phyloP scores from a whole-genome alignment of 495 filamentous ascomycete genomes.

The Hypoxylon cercidicola region DNA sequence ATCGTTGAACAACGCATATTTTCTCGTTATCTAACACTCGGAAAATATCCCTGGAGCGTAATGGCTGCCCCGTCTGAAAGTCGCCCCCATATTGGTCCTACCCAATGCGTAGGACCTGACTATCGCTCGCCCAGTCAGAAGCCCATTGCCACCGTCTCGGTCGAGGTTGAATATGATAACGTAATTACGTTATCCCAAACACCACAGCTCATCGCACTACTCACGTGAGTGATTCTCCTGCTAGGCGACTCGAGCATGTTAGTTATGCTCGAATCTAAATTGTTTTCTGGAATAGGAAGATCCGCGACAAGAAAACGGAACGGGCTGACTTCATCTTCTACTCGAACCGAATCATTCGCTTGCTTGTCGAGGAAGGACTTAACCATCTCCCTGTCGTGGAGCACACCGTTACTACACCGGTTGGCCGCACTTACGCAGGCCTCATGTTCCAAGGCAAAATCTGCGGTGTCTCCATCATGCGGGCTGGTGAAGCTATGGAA shows the following conservation, averaged over 20 bases:
- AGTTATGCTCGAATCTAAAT: conserved; percentile 20
- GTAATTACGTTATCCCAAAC: conserved; percentile 92
- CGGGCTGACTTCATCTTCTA: conserved; percentile 99
- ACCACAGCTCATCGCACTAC: conserved; percentile 92
- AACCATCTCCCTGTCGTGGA: conserved; percentile 94
- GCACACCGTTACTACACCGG: conserved; percentile 88
- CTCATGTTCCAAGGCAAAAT: conserved; percentile 98
- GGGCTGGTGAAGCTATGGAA: conserved; percentile 98
- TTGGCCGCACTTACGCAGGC: conserved; percentile 87
- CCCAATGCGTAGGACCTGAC: conserved; percentile 78
- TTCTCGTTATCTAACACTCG: background rate
- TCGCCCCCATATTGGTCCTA: conserved; percentile 62
- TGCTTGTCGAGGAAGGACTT: conserved; percentile 97
- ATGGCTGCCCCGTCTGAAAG: conserved; percentile 41
- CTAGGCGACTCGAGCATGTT: conserved; percentile 21
- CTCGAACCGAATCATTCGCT: conserved; percentile 96
- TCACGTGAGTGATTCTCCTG: conserved; percentile 78
- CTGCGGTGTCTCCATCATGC: conserved; percentile 98
- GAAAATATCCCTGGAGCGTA: conserved; percentile 6
- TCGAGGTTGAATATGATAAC: conserved; percentile 81
- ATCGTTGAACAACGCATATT: background rate
- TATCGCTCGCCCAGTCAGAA: conserved; percentile 82
- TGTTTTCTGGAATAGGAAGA: conserved; percentile 72
- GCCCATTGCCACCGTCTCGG: conserved; percentile 90
- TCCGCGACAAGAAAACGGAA: conserved; percentile 86